These are phyloP conservation scores for Fusarium tricinctum DNA, from an alignment of 2,329 filamentous ascomycete genomes.

Conservation along the genomic window DNA sequence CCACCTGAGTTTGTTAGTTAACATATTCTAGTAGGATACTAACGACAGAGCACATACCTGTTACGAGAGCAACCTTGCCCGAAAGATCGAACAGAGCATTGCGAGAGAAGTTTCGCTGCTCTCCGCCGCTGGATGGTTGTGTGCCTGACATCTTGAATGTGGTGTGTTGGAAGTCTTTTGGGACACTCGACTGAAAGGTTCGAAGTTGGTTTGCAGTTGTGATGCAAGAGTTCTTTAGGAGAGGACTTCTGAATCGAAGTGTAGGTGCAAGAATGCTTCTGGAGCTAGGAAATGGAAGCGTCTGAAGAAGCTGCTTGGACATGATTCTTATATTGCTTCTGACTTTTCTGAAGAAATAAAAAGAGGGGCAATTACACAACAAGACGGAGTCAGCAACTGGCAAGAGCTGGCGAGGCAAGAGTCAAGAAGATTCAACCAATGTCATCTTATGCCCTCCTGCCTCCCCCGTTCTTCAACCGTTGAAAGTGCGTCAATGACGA, in stretches of 20 bases:
- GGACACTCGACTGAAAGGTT: conserved; percentile 17
- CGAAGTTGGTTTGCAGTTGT: conserved; percentile 3
- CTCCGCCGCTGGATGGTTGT: conserved; percentile 38
- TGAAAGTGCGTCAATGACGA: conserved; percentile 28
- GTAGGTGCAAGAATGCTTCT: conserved; percentile 18
- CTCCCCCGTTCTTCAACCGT: neutral
- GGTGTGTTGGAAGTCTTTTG: conserved; percentile 1
- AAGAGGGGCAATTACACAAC: conserved; percentile 25
- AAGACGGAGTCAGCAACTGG: conserved; percentile 1
- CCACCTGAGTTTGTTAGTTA: conserved; percentile 54
- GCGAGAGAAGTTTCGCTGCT: conserved; percentile 53
- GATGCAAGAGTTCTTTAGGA: conserved; percentile 9
- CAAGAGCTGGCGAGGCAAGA: neutral
- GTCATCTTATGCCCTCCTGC: conserved; percentile 22
- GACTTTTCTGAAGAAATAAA: neutral
- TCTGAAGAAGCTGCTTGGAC: conserved; percentile 21
- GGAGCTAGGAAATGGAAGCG: conserved; percentile 6
- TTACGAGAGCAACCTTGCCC: conserved; percentile 62
- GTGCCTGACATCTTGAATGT: conserved; percentile 37
- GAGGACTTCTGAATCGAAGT: conserved; percentile 8
- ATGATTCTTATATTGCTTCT: conserved; percentile 32
- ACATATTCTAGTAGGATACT: neutral
- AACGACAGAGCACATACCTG: conserved; percentile 51
- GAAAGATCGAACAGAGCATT: conserved; percentile 59
- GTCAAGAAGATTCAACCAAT: conserved; percentile 17